These are phyloP conservation scores for Nemophila menziesii DNA, from an alignment of 257 asterid species.

Conservation along the genomic window DNA sequence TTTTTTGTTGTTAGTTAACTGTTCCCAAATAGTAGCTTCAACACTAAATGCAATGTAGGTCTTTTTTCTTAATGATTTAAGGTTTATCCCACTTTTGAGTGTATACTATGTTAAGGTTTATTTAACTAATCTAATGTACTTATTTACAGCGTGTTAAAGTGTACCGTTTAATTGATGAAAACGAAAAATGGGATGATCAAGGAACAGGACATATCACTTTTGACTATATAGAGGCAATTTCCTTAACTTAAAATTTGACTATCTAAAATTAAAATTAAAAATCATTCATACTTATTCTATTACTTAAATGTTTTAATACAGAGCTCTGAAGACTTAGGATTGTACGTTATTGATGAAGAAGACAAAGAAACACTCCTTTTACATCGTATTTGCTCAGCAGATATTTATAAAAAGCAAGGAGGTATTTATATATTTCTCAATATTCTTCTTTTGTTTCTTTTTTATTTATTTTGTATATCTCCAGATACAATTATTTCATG, in stretches of 20 bases:
- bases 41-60: not conserved
- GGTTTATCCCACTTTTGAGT: too few relatives aligned
- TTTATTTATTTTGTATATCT: constrained; percentile 7
- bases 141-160: constrained; percentile 86
- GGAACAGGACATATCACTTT: constrained; percentile 97
- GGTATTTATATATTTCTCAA: constrained; percentile 24
- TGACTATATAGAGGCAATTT: constrained; percentile 71
- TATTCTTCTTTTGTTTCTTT: not conserved
- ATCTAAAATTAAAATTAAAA: not conserved
- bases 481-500: constrained; percentile 93
- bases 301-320: constrained; percentile 21
- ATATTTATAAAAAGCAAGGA: constrained; percentile 93
- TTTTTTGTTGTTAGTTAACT: too few relatives aligned
- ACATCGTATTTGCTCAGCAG: constrained; percentile 84
- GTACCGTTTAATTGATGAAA: constrained; percentile 73
- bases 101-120: too few relatives aligned
- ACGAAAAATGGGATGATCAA: constrained; percentile 99
- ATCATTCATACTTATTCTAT: not conserved
- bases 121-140: not conserved
- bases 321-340: constrained; percentile 81
- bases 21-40: too few relatives aligned
- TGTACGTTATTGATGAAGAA: constrained; percentile 76
- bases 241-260: constrained; percentile 3
- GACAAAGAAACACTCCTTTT: constrained; percentile 67
- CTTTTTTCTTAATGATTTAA: not conserved